These are phyloP conservation scores for Tardiomyces depauwii DNA, from an alignment of 1,139 yeast genomes.

Conservation along the genomic window DNA sequence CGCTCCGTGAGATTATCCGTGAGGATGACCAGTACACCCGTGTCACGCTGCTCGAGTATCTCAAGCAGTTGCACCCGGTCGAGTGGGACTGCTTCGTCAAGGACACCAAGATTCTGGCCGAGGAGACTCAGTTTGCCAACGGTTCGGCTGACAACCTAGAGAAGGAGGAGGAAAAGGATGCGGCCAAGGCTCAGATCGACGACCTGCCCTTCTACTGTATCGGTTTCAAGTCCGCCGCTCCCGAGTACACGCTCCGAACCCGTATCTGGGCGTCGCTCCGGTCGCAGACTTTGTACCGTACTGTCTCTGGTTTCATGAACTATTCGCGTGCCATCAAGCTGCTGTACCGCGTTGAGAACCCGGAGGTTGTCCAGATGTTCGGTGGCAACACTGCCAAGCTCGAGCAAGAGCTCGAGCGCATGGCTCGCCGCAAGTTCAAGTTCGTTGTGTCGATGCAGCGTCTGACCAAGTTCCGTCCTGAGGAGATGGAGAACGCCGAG, in stretches of 20 bases:
- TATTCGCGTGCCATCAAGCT: constrained; percentile 96
- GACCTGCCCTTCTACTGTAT: constrained; percentile 97
- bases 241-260: constrained; percentile 95
- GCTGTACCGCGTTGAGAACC: constrained; percentile 96
- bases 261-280: constrained; percentile 99
- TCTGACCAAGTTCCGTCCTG: constrained; percentile 91
- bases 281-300: constrained; percentile 95
- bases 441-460: constrained; percentile 98
- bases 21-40: constrained; percentile 98
- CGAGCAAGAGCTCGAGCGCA: constrained; percentile 93
- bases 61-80: constrained; percentile 95
- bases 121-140: constrained; percentile 40
- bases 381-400: constrained; percentile 96
- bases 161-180: constrained; percentile 50
- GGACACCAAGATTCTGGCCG: constrained; percentile 96
- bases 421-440: constrained; percentile 99
- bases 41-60: constrained; percentile 89
- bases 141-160: constrained; percentile 32
- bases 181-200: constrained; percentile 80
- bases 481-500: constrained; percentile 96
- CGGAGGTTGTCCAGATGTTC: constrained; percentile 95
- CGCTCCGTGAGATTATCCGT: constrained; percentile 93
- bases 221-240: constrained; percentile 99
- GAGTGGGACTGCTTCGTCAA: constrained; percentile 99
- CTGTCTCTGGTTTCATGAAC: constrained; percentile 98